Percentiles rank a stretch among this genome's conserved stretches.
These are phyloP conservation scores for Coemansia sp. DNA, from an alignment of 192 early-diverging fungal species.

Conservation along the genomic window DNA sequence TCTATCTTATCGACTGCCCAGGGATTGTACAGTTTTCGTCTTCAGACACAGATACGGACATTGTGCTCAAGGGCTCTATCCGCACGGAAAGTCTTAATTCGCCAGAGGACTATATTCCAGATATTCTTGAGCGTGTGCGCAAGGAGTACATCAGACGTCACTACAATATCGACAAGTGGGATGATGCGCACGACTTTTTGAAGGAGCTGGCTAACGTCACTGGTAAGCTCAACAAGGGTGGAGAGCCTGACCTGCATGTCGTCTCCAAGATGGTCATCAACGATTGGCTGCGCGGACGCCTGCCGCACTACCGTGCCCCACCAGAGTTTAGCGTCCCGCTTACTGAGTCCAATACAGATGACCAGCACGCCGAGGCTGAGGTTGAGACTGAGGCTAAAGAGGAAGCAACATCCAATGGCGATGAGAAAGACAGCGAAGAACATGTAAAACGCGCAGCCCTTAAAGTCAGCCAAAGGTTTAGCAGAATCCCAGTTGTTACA, in stretches of 20 bases:
- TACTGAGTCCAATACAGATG: constrained; percentile 7
- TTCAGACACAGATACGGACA: constrained; percentile 90
- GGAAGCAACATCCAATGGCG: constrained; percentile 34
- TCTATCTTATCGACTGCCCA: constrained; percentile 98
- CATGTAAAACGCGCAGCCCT: constrained; percentile 30
- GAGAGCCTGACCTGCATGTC: constrained; percentile 88
- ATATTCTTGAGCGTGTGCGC: constrained; percentile 77
- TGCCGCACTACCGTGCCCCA: constrained; percentile 91
- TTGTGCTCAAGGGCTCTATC: constrained; percentile 95
- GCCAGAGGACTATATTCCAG: constrained; percentile 90
- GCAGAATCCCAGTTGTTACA: constrained; percentile 85
- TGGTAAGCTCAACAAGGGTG: constrained; percentile 93
- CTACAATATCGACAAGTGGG: constrained; percentile 86
- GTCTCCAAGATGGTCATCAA: constrained; percentile 97
- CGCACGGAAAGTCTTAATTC: constrained; percentile 86
- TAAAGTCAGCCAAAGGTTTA: constrained; percentile 83
- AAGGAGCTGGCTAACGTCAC: constrained; percentile 79
- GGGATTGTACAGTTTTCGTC: constrained; percentile 89
- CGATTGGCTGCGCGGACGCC: constrained; percentile 97
- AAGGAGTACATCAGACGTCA: constrained; percentile 90
- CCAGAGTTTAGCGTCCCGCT: constrained; percentile 56
- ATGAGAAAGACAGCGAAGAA: constrained; percentile 9
- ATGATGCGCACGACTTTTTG: constrained; percentile 87
- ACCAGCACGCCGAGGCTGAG: constrained; percentile 6
- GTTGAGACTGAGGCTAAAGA: constrained; percentile 19